Percentiles rank a stretch among this genome's conserved stretches.
These are phyloP conservation scores for Microdochium trichocladiopsis DNA, from an alignment of 2,329 filamentous ascomycete species.

Conservation along the genomic window DNA sequence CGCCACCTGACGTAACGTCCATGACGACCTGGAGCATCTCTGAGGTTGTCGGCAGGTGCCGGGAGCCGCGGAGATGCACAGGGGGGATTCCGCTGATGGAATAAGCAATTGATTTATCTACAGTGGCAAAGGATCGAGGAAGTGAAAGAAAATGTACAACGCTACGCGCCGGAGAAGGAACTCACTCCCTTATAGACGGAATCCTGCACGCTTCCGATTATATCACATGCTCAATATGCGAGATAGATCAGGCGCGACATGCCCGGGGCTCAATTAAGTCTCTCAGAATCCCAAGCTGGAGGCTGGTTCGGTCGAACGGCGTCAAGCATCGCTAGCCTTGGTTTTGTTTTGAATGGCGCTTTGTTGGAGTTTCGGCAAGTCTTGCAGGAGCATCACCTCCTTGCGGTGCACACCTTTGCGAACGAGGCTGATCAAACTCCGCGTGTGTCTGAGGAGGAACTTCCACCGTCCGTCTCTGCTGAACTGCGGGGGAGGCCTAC, in stretches of 20 bases:
- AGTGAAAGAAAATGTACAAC: not conserved
- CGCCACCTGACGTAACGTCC: not conserved
- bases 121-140: not conserved
- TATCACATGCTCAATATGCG: not conserved
- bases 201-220: not conserved
- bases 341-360: not conserved
- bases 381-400: not conserved
- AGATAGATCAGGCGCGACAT: not conserved
- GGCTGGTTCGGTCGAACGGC: not conserved
- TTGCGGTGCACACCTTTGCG: not conserved
- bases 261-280: not conserved
- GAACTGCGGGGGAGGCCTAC: not conserved
- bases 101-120: not conserved
- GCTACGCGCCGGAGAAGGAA: not conserved
- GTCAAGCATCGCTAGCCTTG: not conserved
- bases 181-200: not conserved
- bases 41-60: not conserved
- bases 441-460: not conserved
- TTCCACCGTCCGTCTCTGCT: not conserved
- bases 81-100: not conserved
- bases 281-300: not conserved
- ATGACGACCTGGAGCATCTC: not conserved
- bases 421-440: not conserved
- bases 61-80: not conserved
- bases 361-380: not conserved